Evolutionary conservation across 2,329 filamentous ascomycete genomes (phyloP).

Genomic region (Epichloe sibirici): DNA sequence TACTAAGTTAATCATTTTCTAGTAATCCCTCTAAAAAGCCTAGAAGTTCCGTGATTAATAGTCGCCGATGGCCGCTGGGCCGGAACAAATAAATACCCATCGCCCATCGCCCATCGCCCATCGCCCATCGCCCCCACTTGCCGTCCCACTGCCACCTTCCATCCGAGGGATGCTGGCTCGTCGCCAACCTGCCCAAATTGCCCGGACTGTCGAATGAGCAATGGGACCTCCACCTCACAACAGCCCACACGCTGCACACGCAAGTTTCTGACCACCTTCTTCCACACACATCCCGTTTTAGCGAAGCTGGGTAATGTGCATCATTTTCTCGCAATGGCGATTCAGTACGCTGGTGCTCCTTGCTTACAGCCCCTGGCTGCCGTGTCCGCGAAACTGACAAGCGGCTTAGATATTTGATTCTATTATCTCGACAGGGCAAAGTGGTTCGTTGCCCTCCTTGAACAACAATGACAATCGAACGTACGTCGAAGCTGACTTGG

Average conservation of each 20-base stretch:
- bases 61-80: too few species aligned
- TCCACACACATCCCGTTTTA: slow-evolving; percentile 4
- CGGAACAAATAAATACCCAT: too few species aligned
- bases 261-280: background rate
- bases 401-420: slow-evolving; percentile 72
- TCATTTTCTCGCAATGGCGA: slow-evolving; percentile 26
- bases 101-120: too few species aligned
- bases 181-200: slow-evolving; percentile 15
- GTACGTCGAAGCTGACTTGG: slow-evolving; percentile 4
- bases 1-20: too few species aligned
- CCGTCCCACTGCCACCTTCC: too few species aligned
- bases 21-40: too few species aligned
- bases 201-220: background rate
- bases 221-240: slow-evolving; percentile 4
- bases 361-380: slow-evolving; percentile 1
- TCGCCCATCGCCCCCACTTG: too few species aligned
- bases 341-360: slow-evolving; percentile 25
- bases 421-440: slow-evolving; percentile 97
- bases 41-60: too few species aligned
- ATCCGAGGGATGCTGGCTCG: slow-evolving; percentile 8
- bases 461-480: background rate
- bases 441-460: slow-evolving; percentile 58
- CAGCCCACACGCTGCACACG: background rate
- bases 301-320: slow-evolving; percentile 10
- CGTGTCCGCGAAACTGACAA: slow-evolving; percentile 11